Percentiles rank a stretch among this genome's conserved stretches.
Evolutionary conservation across 2,329 filamentous ascomycete genomes (phyloP).

Genomic region (Emergomyces africanus): DNA sequence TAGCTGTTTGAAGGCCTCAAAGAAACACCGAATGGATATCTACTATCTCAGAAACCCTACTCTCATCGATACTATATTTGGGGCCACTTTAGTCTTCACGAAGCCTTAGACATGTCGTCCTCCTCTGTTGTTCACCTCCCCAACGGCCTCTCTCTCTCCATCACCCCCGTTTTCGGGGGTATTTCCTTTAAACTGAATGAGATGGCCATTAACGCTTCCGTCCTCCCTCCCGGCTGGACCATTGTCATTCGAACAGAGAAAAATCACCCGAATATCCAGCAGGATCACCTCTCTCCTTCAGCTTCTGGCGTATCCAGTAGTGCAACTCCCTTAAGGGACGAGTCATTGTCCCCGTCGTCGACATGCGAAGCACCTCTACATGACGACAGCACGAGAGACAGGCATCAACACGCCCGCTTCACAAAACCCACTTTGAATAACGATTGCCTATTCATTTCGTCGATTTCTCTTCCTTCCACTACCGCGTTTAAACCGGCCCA

Average conservation of each 20-base stretch:
- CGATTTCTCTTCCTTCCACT: constrained; percentile 71
- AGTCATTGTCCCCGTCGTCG: neutral
- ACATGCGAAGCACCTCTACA: neutral
- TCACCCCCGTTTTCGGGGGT: constrained; percentile 81
- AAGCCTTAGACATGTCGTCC: neutral
- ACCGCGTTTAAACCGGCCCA: constrained; percentile 65
- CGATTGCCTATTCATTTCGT: constrained; percentile 83
- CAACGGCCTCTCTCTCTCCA: constrained; percentile 72
- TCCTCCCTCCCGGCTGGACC: constrained; percentile 78
- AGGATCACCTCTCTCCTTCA: constrained; percentile 2
- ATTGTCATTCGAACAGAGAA: constrained; percentile 56
- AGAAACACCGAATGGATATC: neutral
- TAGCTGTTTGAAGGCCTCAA: neutral
- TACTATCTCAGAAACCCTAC: neutral
- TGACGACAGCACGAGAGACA: neutral
- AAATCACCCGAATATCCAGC: neutral
- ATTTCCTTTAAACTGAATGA: constrained; percentile 79
- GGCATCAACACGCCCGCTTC: constrained; percentile 43
- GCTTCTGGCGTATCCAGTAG: neutral
- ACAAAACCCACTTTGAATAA: constrained; percentile 59
- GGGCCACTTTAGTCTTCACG: neutral
- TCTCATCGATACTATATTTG: neutral
- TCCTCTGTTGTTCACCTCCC: constrained; percentile 46
- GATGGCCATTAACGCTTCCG: constrained; percentile 50
- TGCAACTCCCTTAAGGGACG: neutral